Conservation (phyloP, 2,329 filamentous ascomycete species). For the Aspergillus persii region DNA sequence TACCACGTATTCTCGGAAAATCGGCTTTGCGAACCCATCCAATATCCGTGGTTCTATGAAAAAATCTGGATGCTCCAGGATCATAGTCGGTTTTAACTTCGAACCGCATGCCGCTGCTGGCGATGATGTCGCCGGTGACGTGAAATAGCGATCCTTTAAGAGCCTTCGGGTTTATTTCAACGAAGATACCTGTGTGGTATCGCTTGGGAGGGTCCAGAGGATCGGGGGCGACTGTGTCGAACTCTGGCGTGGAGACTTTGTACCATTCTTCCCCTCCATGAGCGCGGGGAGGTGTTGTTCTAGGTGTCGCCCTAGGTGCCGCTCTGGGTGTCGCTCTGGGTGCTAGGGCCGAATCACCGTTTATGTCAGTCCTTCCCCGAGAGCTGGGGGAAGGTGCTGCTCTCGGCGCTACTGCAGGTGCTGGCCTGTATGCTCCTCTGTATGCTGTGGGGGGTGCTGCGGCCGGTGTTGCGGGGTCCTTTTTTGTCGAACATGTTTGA, state of each 20-base stretch:
- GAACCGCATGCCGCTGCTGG: background rate
- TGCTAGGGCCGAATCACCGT: too few relatives aligned
- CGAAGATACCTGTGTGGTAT: background rate
- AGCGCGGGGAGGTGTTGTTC: too few relatives aligned
- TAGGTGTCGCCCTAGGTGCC: too few relatives aligned
- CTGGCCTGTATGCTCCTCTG: too few relatives aligned
- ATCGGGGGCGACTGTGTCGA: background rate
- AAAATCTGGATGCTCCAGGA: background rate
- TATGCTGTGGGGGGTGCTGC: too few relatives aligned
- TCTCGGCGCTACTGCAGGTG: too few relatives aligned
- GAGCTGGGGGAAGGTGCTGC: too few relatives aligned
- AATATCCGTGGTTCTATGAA: background rate
- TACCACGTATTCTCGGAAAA: background rate
- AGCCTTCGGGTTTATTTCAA: background rate
- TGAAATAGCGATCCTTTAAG: background rate
- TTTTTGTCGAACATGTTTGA: too few relatives aligned
- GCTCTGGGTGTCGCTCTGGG: too few relatives aligned
- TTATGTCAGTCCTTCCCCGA: too few relatives aligned
- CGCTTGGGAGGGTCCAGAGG: background rate
- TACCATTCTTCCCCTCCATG: background rate
- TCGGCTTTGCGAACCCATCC: background rate
- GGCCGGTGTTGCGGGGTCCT: too few relatives aligned
- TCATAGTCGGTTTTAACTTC: background rate
- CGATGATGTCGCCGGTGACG: background rate
- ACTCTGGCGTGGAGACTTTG: background rate